Base-by-base conservation (phyloP, 1,284 basidiomycete genomes). In the Cystobasidium slooffiae region DNA sequence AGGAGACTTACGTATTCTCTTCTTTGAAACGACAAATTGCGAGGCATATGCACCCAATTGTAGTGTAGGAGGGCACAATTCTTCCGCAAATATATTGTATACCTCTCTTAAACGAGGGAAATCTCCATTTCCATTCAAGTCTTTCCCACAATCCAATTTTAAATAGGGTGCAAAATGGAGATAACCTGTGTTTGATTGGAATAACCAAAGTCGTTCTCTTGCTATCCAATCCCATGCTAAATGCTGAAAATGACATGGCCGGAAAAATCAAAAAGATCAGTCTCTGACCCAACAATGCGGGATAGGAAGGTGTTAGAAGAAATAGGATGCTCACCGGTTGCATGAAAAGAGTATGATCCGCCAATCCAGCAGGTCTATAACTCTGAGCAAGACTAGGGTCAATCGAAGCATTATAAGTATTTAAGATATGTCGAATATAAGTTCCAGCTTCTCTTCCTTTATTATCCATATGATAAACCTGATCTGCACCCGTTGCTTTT, bases 401-500 rank as follows among this genome's bases (percentile, higher is more conserved):
- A 18, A 55, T 43, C 14, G 76, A 59, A 43, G 24, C 68, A 31
- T 67, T 73, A 76, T 78, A 64, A 70, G 72, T 75, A 1, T 63
- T 63, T 43, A 78, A 31, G 44, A 78, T 76, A 68, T 78, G 77
- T 22, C 56, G 37, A 22, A 80, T 72, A 47, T 80, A 80, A 0
- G 79, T 80, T n/a, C 72, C 79, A 18, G 78, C 78, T 62, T 80
- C 79, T 8, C 79, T 63, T 0, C 79, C 79, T 4, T 70, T 14
- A 20, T 80, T 80, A 14, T 61, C 53, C 14, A 80, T 47, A 16
- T 64, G 62, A 9, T 78, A 68, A 10, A 80, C 78, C 51, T 78
- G 67, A 47, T 75, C 69, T 3, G 52, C 63, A 0, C 75, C 64
- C 16, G 56, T 62, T 8, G 37, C 56, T 14, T 6, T 18, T 24